Evolutionary conservation across 306 rosid species (phyloP).

Genomic region (Vachellia pachyceras): DNA sequence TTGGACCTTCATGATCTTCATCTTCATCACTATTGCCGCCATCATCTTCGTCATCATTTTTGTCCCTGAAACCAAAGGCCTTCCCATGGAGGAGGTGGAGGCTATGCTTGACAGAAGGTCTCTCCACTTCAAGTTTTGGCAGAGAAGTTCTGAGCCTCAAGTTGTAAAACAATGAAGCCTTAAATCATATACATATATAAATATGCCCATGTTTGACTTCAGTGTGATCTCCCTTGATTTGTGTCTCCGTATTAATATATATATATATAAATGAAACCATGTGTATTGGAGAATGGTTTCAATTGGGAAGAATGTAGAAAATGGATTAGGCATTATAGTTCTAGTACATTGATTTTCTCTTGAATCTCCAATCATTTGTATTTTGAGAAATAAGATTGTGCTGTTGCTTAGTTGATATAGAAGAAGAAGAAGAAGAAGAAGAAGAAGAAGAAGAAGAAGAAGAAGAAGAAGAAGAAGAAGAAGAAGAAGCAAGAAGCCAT

Average conservation of each 20-base stretch:
- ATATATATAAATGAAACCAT: neutral
- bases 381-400: neutral
- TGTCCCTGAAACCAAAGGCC: constrained; percentile 69
- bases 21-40: constrained; percentile 53
- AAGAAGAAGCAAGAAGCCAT: too few species aligned
- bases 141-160: constrained; percentile 30
- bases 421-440: too few species aligned
- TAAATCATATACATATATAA: neutral
- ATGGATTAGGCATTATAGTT: constrained; percentile 14
- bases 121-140: constrained; percentile 63
- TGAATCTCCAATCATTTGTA: neutral
- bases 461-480: too few species aligned
- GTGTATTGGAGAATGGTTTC: neutral
- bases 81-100: constrained; percentile 70
- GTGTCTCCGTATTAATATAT: neutral
- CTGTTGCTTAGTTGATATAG: neutral
- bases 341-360: constrained; percentile 16
- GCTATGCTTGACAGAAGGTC: constrained; percentile 54
- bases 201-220: neutral
- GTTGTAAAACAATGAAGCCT: constrained; percentile 4
- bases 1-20: constrained; percentile 60
- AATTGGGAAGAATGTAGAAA: neutral
- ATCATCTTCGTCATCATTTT: constrained; percentile 56
- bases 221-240: neutral
- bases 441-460: too few species aligned